Evolutionary conservation across 495 filamentous ascomycete genomes (phyloP).

Genomic region (Talaromyces wortmannii): DNA sequence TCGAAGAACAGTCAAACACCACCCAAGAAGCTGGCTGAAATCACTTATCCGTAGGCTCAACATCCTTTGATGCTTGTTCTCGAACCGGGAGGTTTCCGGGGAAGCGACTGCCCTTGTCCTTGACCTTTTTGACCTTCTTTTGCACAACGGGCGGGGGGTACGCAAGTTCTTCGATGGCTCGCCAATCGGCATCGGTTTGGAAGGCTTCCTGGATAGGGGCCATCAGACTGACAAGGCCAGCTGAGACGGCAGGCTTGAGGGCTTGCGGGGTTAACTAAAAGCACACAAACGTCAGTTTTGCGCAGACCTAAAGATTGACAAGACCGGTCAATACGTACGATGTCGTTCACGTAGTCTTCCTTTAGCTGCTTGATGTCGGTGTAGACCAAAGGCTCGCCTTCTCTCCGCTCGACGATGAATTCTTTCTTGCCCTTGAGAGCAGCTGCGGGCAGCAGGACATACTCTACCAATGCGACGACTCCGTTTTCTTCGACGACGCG

Average conservation of each 20-base stretch:
- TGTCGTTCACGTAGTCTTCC: constrained; percentile 72
- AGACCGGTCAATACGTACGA: constrained; percentile 43
- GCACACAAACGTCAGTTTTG: constrained; percentile 12
- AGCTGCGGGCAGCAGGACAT: constrained; percentile 69
- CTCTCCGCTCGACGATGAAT: constrained; percentile 38
- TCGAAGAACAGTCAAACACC: too few species aligned
- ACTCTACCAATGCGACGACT: constrained; percentile 74
- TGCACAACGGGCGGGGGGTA: constrained; percentile 63
- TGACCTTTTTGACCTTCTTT: constrained; percentile 73
- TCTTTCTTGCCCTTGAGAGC: constrained; percentile 25
- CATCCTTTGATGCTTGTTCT: neutral
- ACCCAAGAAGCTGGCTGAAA: too few species aligned
- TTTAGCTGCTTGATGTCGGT: constrained; percentile 61
- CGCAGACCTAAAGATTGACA: neutral
- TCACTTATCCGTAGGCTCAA: too few species aligned
- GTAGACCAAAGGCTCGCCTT: constrained; percentile 71
- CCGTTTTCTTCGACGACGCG: constrained; percentile 78
- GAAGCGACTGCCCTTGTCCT: constrained; percentile 70
- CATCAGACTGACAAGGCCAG: constrained; percentile 63
- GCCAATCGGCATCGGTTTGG: constrained; percentile 67
- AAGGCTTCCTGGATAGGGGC: constrained; percentile 69
- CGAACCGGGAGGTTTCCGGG: constrained; percentile 28
- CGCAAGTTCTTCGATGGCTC: constrained; percentile 73
- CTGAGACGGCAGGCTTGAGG: constrained; percentile 70
- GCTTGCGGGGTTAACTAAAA: constrained; percentile 72